phyloP scores from a whole-genome alignment of 805 yeast genomes.

The Wickerhamomyces pijperi region DNA sequence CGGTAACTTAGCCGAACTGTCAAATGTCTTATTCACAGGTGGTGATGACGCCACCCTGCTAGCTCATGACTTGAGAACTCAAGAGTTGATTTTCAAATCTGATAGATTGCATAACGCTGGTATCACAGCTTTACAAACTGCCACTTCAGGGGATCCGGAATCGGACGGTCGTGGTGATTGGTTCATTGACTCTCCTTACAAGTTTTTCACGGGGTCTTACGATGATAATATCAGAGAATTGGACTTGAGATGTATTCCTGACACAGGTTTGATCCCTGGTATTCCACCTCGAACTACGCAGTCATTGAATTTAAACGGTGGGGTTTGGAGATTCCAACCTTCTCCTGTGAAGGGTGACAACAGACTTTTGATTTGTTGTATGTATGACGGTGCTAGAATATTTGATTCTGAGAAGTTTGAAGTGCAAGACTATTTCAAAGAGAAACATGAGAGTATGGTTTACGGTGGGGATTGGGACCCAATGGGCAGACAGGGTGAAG shows the following conservation, averaged over 20 bases:
- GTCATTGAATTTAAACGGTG: slow-evolving; percentile 64
- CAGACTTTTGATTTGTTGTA: slow-evolving; percentile 70
- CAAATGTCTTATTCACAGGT: slow-evolving; percentile 63
- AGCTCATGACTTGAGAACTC: slow-evolving; percentile 54
- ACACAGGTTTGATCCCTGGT: slow-evolving; percentile 30
- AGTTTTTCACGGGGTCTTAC: slow-evolving; percentile 81
- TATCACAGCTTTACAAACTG: slow-evolving; percentile 66
- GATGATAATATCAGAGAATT: slow-evolving; percentile 67
- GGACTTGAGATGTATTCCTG: slow-evolving; percentile 51
- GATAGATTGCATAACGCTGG: slow-evolving; percentile 79
- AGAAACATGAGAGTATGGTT: slow-evolving; percentile 83
- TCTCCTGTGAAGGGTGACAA: slow-evolving; percentile 29
- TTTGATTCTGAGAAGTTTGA: slow-evolving; percentile 21
- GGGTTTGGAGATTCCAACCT: slow-evolving; percentile 88
- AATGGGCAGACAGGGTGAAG: slow-evolving; percentile 24
- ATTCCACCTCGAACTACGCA: slow-evolving; percentile 37
- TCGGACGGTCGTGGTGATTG: slow-evolving; percentile 25
- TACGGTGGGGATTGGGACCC: slow-evolving; percentile 88
- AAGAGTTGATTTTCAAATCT: slow-evolving; percentile 25
- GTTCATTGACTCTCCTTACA: slow-evolving; percentile 31
- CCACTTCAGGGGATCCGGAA: slow-evolving; percentile 25
- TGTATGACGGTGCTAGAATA: slow-evolving; percentile 90
- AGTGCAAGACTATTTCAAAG: slow-evolving; percentile 37
- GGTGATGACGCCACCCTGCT: slow-evolving; percentile 79
- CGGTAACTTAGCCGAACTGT: slow-evolving; percentile 42